Conservation (phyloP, 495 filamentous ascomycete genomes). For the Gamarada debralockiae region DNA sequence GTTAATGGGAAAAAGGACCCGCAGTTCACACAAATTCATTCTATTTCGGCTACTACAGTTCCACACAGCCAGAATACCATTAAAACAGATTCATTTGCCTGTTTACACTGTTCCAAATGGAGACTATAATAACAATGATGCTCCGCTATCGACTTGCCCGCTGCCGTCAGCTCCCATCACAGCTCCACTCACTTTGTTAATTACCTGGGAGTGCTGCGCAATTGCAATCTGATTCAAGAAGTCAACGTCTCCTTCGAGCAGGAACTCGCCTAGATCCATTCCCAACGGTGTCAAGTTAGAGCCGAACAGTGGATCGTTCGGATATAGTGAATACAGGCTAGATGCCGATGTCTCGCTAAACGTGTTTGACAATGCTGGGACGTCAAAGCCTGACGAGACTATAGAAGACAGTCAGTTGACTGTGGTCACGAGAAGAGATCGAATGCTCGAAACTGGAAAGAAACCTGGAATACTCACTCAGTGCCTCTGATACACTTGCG, state of each 20-base stretch:
- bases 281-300: conserved; percentile 33
- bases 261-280: conserved; percentile 37
- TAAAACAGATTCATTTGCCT: too few relatives aligned
- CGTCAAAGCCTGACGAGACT: neutral
- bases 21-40: too few relatives aligned
- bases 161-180: too few relatives aligned
- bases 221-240: conserved; percentile 12
- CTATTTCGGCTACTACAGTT: too few relatives aligned
- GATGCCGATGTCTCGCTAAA: neutral
- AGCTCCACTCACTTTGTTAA: neutral
- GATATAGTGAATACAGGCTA: neutral
- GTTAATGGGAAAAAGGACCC: too few relatives aligned
- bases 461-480: conserved; percentile 24
- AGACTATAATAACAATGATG: too few relatives aligned
- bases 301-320: conserved; percentile 11
- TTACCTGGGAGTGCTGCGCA: neutral
- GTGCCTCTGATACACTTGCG: conserved; percentile 13
- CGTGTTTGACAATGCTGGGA: conserved; percentile 1
- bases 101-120: too few relatives aligned
- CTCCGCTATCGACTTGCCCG: too few relatives aligned
- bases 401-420: neutral
- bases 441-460: too few relatives aligned
- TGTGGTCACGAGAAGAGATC: too few relatives aligned
- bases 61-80: too few relatives aligned
- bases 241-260: conserved; percentile 32